Evolutionary conservation across 2,329 filamentous ascomycete genomes (phyloP), one percentile per base, ranked within the genome.

Genomic region (Rhinocladiella similis): DNA sequence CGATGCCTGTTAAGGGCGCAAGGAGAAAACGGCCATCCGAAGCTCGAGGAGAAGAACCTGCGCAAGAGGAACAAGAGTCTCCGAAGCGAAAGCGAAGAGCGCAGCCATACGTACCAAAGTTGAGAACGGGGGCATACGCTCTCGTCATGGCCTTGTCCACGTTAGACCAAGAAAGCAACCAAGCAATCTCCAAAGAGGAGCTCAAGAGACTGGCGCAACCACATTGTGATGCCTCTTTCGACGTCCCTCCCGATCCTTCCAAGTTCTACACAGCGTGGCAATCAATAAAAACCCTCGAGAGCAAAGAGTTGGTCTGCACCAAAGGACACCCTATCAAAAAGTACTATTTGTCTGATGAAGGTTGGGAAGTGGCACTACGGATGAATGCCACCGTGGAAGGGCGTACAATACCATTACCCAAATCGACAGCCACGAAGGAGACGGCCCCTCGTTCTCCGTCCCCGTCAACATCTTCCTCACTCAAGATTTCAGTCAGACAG

Each of bases 231-330:
- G 75, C 86, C 1, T 91, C 88, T 0, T 91, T 91, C 65, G 87
- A 82, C 0, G 83, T 82, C 0, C 86, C 88, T 0, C 78, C 75
- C 39, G 86, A 90, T 52, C 77, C 87, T 0, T 85, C 80, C 10
- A 88, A 85, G 54, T 89, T 83, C 65, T 89, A 90, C 65, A 93
- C 89, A 0, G 90, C 90, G 0, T 94, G 89, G 89, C 88, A 83
- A 66, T 91, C 89, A 1, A 91, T 93, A 81, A 90, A 89, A 68
- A 90, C 87, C 0, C 73, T 94, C 29, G 64, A 86, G 4, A 79
- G 84, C 52, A 91, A 92, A 67, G 88, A 91, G 55, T 74, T 92
- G 3, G 87, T 92, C 0, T 86, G 85, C 54, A 86, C 89, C 63
- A 84, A 83, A 51, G 87, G 88, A 0, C 79, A 87, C 14, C 89